A percentile compares a stretch with the other conserved stretches of the same genome.
These are phyloP conservation scores for Phyllosticta citribraziliensis DNA, from an alignment of 2,329 filamentous ascomycete species.

Conservation along the genomic window DNA sequence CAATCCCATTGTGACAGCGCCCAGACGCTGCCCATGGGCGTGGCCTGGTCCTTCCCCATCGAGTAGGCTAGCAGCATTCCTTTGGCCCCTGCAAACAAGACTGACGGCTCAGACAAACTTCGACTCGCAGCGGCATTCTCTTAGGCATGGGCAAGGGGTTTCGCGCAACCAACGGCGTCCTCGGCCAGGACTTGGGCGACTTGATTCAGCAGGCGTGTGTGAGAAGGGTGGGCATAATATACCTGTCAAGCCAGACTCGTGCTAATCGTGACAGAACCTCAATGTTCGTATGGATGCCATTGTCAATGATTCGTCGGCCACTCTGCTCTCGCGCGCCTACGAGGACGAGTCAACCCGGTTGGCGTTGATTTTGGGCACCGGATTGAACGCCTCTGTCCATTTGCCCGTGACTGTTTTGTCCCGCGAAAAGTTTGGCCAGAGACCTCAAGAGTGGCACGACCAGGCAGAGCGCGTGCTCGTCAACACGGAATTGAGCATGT, in stretches of 20 bases:
- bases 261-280: conserved; percentile 30
- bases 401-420: conserved; percentile 47
- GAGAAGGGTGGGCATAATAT: conserved; percentile 29
- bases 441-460: conserved; percentile 46
- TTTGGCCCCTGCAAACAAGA: background rate
- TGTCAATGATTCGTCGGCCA: conserved; percentile 54
- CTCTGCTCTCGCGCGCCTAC: conserved; percentile 53
- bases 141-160: conserved; percentile 59
- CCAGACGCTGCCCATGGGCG: conserved; percentile 43
- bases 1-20: conserved; percentile 11
- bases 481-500: conserved; percentile 59
- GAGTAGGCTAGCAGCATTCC: conserved; percentile 31
- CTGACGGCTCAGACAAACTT: conserved; percentile 42
- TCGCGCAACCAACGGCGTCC: conserved; percentile 47
- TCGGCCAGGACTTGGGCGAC: conserved; percentile 50
- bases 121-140: conserved; percentile 45
- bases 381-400: conserved; percentile 55
- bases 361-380: conserved; percentile 55
- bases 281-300: conserved; percentile 53
- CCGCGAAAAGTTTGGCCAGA: conserved; percentile 44
- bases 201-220: conserved; percentile 50
- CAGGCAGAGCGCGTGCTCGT: conserved; percentile 52
- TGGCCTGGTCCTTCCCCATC: conserved; percentile 59
- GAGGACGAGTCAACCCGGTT: conserved; percentile 50
- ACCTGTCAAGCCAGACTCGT: conserved; percentile 1